These are phyloP conservation scores for Sarocladium strictum DNA, from an alignment of 2,329 filamentous ascomycete species.

Conservation along the genomic window DNA sequence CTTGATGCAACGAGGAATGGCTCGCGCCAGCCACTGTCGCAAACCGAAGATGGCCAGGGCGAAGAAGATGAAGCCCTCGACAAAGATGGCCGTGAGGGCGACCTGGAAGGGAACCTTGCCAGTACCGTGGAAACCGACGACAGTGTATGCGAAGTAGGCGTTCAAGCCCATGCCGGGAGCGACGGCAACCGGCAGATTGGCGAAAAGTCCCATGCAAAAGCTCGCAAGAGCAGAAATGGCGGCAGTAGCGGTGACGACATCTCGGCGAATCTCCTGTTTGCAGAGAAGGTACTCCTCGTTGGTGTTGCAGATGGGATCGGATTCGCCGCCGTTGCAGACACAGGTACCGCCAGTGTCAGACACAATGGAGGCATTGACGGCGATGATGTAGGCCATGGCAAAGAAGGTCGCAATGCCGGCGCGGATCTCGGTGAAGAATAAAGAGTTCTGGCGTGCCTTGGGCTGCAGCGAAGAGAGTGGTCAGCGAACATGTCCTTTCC, in stretches of 20 bases:
- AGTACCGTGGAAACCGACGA: conserved; percentile 68
- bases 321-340: conserved; percentile 52
- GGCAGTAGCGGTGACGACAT: conserved; percentile 78
- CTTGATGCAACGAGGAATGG: conserved; percentile 80
- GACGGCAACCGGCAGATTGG: conserved; percentile 56
- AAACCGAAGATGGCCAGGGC: conserved; percentile 72
- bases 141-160: conserved; percentile 77
- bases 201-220: conserved; percentile 79
- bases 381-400: conserved; percentile 51
- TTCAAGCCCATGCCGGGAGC: conserved; percentile 59
- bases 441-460: conserved; percentile 65
- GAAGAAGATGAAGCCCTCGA: conserved; percentile 83
- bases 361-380: conserved; percentile 47
- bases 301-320: conserved; percentile 44
- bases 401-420: conserved; percentile 79
- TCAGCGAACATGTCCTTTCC: not conserved
- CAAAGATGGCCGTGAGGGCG: conserved; percentile 80
- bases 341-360: conserved; percentile 70
- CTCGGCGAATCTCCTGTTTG: conserved; percentile 59
- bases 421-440: conserved; percentile 78
- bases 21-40: conserved; percentile 81
- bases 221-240: conserved; percentile 73
- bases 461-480: conserved; percentile 36
- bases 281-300: conserved; percentile 61
- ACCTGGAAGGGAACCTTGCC: conserved; percentile 69